Percentiles rank a stretch among this genome's conserved stretches.
phyloP scores from a whole-genome alignment of 106 monocot genomes.

The Dendrobium chrysotoxum region DNA sequence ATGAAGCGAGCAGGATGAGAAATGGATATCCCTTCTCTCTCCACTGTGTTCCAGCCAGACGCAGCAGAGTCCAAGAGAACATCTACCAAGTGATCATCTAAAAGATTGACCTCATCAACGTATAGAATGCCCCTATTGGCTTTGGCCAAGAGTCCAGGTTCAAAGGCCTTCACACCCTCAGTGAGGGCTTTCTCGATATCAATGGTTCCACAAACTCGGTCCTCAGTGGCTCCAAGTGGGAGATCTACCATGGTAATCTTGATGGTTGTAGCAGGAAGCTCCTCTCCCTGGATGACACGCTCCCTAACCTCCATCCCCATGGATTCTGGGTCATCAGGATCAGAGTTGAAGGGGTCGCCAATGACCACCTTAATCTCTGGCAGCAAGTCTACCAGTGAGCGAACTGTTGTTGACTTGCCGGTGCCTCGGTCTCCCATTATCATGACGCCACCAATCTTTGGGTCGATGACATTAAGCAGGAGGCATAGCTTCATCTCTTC shows the following conservation, averaged over 20 bases:
- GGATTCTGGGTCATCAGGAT: conserved; percentile 83
- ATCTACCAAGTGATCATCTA: conserved; percentile 96
- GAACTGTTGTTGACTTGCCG: conserved; percentile 92
- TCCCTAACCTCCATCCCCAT: conserved; percentile 84
- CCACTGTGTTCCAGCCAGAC: conserved; percentile 99
- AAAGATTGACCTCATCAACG: conserved; percentile 95
- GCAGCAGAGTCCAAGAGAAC: conserved; percentile 95
- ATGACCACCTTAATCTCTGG: conserved; percentile 79
- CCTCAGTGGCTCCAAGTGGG: conserved; percentile 97
- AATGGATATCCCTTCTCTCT: conserved; percentile 95
- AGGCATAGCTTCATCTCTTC: conserved; percentile 99
- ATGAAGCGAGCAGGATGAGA: conserved; percentile 98
- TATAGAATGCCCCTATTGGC: conserved; percentile 98
- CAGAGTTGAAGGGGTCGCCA: conserved; percentile 97
- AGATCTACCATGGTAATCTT: conserved; percentile 99
- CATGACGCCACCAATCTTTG: conserved; percentile 99
- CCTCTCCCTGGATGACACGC: conserved; percentile 32
- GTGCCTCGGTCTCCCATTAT: conserved; percentile 99
- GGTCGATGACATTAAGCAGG: conserved; percentile 94
- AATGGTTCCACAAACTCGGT: conserved; percentile 96
- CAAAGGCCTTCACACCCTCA: conserved; percentile 97
- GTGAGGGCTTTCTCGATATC: conserved; percentile 99
- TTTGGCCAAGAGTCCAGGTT: conserved; percentile 93
- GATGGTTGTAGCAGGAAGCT: conserved; percentile 32
- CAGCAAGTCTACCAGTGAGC: conserved; percentile 87